A percentile compares a stretch with the other conserved stretches of the same genome.
Conservation (phyloP, 1,139 yeast genomes). For the Blastobotrys raffinosifermentans region DNA sequence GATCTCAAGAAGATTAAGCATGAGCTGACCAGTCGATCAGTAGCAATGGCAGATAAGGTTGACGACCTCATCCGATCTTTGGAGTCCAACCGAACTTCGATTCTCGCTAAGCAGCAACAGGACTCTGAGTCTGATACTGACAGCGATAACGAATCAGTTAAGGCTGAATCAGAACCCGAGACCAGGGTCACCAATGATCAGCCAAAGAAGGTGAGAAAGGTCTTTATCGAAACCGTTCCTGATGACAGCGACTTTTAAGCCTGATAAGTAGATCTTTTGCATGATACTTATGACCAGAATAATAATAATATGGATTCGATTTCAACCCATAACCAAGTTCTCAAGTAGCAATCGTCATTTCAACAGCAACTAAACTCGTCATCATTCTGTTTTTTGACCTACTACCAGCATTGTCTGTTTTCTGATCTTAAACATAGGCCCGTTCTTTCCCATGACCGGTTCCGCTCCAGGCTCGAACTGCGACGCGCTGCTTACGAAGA, state of each 20-base stretch:
- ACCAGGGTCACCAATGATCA: constrained; percentile 1
- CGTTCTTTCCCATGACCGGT: constrained; percentile 9
- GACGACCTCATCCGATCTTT: constrained; percentile 21
- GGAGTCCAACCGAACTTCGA: constrained; percentile 15
- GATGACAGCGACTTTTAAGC: constrained; percentile 21
- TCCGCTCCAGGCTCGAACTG: not conserved
- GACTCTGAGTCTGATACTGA: constrained; percentile 10
- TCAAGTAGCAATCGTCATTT: not conserved
- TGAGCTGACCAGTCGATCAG: constrained; percentile 20
- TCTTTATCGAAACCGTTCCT: constrained; percentile 22
- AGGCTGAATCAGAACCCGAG: constrained; percentile 4
- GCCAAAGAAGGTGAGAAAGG: constrained; percentile 14
- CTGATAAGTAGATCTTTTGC: constrained; percentile 1
- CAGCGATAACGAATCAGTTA: constrained; percentile 5
- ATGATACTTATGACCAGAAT: not conserved
- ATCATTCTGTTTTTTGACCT: constrained; percentile 11
- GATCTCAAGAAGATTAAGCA: constrained; percentile 18
- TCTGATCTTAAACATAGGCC: constrained; percentile 13
- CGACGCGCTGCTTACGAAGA: no score
- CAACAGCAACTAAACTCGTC: not conserved
- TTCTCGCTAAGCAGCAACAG: constrained; percentile 4
- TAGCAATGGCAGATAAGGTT: constrained; percentile 22
- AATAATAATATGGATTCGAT: not conserved
- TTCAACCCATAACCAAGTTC: not conserved
- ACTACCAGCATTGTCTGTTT: constrained; percentile 16